Evolutionary conservation across 371 early-diverging fungal genomes (phyloP).

Genomic region (Apophysomyces elegans): DNA sequence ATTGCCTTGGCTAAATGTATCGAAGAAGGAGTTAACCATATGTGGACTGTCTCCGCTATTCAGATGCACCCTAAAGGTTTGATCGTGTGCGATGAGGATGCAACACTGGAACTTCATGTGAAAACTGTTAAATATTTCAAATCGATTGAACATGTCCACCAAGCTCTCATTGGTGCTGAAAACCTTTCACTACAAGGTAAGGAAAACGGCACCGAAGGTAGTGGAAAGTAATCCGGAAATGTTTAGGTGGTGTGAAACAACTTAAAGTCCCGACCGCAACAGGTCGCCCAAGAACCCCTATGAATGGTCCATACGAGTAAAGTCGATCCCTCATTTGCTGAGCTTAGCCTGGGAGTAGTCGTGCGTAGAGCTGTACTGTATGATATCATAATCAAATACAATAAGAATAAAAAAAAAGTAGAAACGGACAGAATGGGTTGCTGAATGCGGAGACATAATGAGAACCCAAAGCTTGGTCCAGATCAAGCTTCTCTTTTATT

Average conservation of each 20-base stretch:
- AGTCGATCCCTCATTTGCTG: neutral
- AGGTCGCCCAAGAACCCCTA: conserved; percentile 20
- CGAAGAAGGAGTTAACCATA: conserved; percentile 84
- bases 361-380: too few relatives aligned
- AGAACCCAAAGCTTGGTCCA: too few relatives aligned
- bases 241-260: conserved; percentile 24
- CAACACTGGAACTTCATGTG: conserved; percentile 86
- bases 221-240: neutral
- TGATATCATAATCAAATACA: too few relatives aligned
- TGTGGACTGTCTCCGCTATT: conserved; percentile 90
- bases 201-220: neutral
- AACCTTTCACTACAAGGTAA: conserved; percentile 78
- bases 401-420: too few relatives aligned
- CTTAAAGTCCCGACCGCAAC: conserved; percentile 16
- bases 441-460: too few relatives aligned
- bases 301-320: conserved; percentile 30
- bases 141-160: conserved; percentile 87
- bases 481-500: too few relatives aligned
- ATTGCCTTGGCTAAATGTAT: conserved; percentile 83
- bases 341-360: too few relatives aligned
- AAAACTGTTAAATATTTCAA: conserved; percentile 83
- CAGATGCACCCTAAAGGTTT: conserved; percentile 83
- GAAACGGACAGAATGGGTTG: too few relatives aligned
- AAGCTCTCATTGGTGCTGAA: conserved; percentile 79
- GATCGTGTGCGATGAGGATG: conserved; percentile 89